These are phyloP conservation scores for Claviceps paspali DNA, from an alignment of 2,329 filamentous ascomycete species.

Conservation along the genomic window DNA sequence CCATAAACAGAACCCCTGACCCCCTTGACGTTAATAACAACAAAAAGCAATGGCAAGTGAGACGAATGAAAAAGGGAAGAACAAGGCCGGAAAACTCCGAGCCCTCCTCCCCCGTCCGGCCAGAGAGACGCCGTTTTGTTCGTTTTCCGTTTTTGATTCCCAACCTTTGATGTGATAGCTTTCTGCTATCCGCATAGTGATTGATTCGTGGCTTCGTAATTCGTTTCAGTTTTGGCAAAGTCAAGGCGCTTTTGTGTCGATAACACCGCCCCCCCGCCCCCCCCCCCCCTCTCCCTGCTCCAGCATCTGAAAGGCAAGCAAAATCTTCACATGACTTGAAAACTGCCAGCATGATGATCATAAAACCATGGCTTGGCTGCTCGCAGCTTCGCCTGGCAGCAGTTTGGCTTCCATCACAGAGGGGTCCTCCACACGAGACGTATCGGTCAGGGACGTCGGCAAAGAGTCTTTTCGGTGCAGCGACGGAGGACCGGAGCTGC, in stretches of 20 bases:
- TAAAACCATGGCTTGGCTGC: not conserved
- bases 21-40: no score
- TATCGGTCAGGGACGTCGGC: slow-evolving; percentile 7
- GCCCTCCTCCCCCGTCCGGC: no score
- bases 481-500: slow-evolving; percentile 3
- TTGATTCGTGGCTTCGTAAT: slow-evolving; percentile 4
- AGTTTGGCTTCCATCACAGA: slow-evolving; percentile 11
- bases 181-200: not conserved
- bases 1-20: no score
- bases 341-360: not conserved
- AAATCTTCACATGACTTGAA: not conserved
- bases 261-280: no score
- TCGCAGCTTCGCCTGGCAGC: slow-evolving; percentile 12
- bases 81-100: not conserved
- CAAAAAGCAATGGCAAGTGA: no score
- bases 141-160: not conserved
- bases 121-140: no score
- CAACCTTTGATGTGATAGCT: no score
- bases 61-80: not conserved
- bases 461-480: slow-evolving; percentile 15
- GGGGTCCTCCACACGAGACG: slow-evolving; percentile 11
- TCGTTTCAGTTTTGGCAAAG: not conserved
- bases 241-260: not conserved
- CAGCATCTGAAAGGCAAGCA: no score
- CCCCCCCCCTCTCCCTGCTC: no score